phyloP scores from a whole-genome alignment of 225 moss, liverwort and hornwort genomes.

The Marchantia polymorpha region DNA sequence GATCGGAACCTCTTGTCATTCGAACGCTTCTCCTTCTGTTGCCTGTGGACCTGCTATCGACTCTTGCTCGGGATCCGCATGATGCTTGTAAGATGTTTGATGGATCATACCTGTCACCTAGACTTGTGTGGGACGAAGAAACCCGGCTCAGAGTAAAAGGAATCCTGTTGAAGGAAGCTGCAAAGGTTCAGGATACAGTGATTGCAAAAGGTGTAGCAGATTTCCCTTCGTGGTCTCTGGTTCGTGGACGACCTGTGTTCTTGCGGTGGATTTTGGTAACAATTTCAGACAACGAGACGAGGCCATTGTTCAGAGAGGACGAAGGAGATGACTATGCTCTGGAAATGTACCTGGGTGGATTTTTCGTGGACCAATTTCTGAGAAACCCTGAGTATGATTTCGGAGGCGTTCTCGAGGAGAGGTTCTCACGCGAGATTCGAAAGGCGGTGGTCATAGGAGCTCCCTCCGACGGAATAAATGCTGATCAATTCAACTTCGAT shows the following conservation, averaged over 20 bases:
- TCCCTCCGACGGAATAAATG: conserved; percentile 56
- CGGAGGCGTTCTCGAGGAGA: conserved; percentile 76
- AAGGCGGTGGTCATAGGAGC: conserved; percentile 95
- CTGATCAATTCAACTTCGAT: conserved; percentile 84
- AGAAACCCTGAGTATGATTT: conserved; percentile 88
- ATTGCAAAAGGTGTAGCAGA: conserved; percentile 39
- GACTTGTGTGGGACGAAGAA: conserved; percentile 87
- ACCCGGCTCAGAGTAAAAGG: conserved; percentile 57
- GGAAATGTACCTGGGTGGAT: conserved; percentile 97
- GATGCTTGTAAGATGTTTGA: conserved; percentile 83
- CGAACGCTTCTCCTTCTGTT: conserved; percentile 70
- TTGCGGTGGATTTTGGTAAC: conserved; percentile 78
- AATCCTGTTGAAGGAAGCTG: conserved; percentile 56
- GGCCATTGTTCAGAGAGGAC: conserved; percentile 68
- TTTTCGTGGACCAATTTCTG: conserved; percentile 91
- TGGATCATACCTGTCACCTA: conserved; percentile 62
- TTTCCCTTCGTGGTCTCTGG: conserved; percentile 74
- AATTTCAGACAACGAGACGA: conserved; percentile 65
- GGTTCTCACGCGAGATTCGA: conserved; percentile 85
- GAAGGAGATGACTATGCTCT: conserved; percentile 75
- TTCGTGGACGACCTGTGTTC: conserved; percentile 62
- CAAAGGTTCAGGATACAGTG: conserved; percentile 52
- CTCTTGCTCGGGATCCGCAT: conserved; percentile 77
- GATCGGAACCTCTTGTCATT: conserved; percentile 66
- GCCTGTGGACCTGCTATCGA: conserved; percentile 85